Evolutionary conservation across 2,329 filamentous ascomycete species (phyloP).

Genomic region (Rhynchosporium graminicola): DNA sequence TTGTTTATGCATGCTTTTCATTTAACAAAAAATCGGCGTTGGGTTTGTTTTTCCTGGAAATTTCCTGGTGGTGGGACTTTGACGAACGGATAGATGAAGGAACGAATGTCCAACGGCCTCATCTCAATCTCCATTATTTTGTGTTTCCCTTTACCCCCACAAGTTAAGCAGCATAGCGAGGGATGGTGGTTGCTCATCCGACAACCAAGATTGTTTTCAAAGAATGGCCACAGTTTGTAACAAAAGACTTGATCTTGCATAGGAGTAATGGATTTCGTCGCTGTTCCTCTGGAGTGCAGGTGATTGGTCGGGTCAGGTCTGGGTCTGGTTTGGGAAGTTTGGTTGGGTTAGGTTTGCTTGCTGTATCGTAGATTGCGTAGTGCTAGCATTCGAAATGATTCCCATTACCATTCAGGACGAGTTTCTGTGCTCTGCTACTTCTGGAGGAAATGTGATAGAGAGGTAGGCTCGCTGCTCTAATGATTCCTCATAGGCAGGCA

Average conservation of each 20-base stretch:
- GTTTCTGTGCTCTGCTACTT: too few relatives aligned
- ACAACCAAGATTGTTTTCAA: background rate
- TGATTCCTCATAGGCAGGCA: too few relatives aligned
- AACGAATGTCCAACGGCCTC: background rate
- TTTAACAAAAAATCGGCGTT: conserved; percentile 4
- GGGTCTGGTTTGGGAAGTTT: background rate
- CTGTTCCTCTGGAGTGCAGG: background rate
- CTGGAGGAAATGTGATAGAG: too few relatives aligned
- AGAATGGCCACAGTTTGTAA: conserved; percentile 11
- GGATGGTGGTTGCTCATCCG: conserved; percentile 1
- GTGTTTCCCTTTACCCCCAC: background rate
- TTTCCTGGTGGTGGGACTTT: background rate
- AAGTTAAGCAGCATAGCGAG: conserved; percentile 6
- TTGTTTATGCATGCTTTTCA: conserved; percentile 7
- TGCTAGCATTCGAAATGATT: background rate
- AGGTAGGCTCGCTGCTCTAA: too few relatives aligned
- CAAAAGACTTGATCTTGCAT: background rate
- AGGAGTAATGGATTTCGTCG: conserved; percentile 10
- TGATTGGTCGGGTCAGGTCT: background rate
- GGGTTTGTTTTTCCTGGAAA: conserved; percentile 4
- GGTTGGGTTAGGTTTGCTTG: background rate
- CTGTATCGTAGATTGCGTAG: conserved; percentile 1
- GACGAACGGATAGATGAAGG: background rate
- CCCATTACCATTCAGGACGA: too few relatives aligned
- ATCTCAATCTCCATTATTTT: background rate